phyloP scores from a whole-genome alignment of 371 early-diverging fungal species.

The Funneliformis caledonium region DNA sequence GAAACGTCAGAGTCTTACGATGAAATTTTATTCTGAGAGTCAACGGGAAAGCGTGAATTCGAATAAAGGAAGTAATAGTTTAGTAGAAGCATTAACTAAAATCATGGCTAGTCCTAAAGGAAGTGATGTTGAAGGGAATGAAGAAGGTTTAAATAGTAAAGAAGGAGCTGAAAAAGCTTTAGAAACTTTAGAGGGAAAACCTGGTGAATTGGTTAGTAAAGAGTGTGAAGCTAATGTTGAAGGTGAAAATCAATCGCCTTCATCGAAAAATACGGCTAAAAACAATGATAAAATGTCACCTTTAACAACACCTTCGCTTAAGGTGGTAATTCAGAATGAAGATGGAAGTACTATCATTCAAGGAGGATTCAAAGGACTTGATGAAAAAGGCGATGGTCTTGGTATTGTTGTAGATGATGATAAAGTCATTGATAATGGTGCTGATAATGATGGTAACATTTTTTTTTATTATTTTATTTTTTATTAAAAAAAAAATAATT shows the following conservation, averaged over 20 bases:
- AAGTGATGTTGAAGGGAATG: not conserved
- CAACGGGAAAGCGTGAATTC: not conserved
- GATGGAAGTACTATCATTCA: not conserved
- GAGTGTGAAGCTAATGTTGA: not conserved
- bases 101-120: not conserved
- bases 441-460: slow-evolving; percentile 4
- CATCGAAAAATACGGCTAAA: not conserved
- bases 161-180: not conserved
- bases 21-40: slow-evolving; percentile 23
- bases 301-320: not conserved
- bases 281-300: not conserved
- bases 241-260: not conserved
- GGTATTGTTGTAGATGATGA: not conserved
- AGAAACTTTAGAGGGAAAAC: slow-evolving; percentile 21
- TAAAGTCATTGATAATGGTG: not conserved
- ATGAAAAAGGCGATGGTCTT: not conserved
- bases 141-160: not conserved
- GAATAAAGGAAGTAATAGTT: slow-evolving; percentile 3
- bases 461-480: not conserved
- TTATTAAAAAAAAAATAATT: not conserved
- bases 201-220: not conserved
- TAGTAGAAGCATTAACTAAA: slow-evolving; percentile 23
- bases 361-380: not conserved
- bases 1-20: slow-evolving; percentile 18
- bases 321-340: not conserved